phyloP scores from a whole-genome alignment of 257 asterid genomes.

The Scutellaria galericulata region DNA sequence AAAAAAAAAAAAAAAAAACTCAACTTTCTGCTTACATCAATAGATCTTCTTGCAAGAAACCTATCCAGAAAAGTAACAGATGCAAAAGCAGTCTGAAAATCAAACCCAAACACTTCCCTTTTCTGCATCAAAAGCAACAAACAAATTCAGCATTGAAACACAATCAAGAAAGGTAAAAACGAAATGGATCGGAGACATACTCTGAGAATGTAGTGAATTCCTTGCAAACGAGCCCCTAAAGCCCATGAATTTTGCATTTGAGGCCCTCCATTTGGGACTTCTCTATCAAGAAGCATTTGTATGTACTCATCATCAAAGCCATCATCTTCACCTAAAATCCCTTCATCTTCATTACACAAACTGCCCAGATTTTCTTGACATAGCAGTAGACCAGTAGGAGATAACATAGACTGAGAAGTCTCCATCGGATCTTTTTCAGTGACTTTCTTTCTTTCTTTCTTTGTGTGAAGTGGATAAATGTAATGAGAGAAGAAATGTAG shows the following conservation, averaged over 20 bases:
- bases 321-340: neutral
- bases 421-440: constrained; percentile 36
- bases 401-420: constrained; percentile 28
- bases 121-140: constrained; percentile 44
- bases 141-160: neutral
- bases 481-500: constrained; percentile 21
- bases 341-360: constrained; percentile 34
- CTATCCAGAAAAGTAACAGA: constrained; percentile 60
- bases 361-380: constrained; percentile 46
- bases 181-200: constrained; percentile 35
- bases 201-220: constrained; percentile 53
- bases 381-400: constrained; percentile 36
- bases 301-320: constrained; percentile 49
- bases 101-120: constrained; percentile 49
- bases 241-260: constrained; percentile 38
- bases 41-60: constrained; percentile 53
- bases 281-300: constrained; percentile 48
- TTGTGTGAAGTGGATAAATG: constrained; percentile 13
- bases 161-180: neutral
- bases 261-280: constrained; percentile 34
- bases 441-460: neutral
- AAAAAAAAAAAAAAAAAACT: neutral
- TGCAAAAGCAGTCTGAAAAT: constrained; percentile 53
- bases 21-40: constrained; percentile 46
- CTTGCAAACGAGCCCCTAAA: constrained; percentile 53